These are phyloP conservation scores for Aspergillus arachidicola DNA, from an alignment of 2,329 filamentous ascomycete species.

Conservation along the genomic window DNA sequence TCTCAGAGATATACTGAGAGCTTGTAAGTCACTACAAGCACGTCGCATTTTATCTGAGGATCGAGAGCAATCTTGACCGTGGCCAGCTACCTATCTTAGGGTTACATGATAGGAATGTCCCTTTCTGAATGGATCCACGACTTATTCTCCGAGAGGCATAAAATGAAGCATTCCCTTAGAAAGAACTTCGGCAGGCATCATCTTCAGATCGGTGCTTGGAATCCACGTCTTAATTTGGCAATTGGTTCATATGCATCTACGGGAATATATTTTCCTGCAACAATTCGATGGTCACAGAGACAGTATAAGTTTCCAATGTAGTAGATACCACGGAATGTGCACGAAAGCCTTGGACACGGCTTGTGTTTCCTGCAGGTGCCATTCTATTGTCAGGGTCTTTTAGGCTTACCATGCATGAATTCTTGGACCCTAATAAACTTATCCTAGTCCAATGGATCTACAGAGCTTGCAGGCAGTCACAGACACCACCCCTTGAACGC, in stretches of 20 bases:
- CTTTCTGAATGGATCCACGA: background rate
- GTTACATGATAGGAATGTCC: background rate
- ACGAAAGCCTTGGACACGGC: slow-evolving; percentile 7
- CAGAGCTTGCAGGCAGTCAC: slow-evolving; percentile 8
- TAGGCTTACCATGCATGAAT: slow-evolving; percentile 14
- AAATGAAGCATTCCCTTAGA: background rate
- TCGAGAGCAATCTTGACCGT: background rate
- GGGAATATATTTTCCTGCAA: background rate
- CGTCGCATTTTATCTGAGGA: background rate
- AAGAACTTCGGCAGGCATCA: background rate
- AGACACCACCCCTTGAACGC: slow-evolving; percentile 10
- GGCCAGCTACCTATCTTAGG: background rate
- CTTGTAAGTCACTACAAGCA: background rate
- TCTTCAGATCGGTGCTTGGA: background rate
- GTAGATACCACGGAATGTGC: background rate
- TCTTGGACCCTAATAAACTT: slow-evolving; percentile 6
- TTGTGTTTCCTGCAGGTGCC: slow-evolving; percentile 18
- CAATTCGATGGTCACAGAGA: background rate
- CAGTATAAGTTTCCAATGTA: background rate
- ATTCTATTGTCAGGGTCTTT: slow-evolving; percentile 6
- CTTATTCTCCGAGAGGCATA: background rate
- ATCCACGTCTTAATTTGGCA: background rate
- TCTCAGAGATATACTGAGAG: background rate
- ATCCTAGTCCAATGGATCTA: slow-evolving; percentile 4
- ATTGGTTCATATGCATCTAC: background rate